These are phyloP conservation scores for Cladorrhinum sp. DNA, from an alignment of 2,329 filamentous ascomycete genomes.

Conservation along the genomic window DNA sequence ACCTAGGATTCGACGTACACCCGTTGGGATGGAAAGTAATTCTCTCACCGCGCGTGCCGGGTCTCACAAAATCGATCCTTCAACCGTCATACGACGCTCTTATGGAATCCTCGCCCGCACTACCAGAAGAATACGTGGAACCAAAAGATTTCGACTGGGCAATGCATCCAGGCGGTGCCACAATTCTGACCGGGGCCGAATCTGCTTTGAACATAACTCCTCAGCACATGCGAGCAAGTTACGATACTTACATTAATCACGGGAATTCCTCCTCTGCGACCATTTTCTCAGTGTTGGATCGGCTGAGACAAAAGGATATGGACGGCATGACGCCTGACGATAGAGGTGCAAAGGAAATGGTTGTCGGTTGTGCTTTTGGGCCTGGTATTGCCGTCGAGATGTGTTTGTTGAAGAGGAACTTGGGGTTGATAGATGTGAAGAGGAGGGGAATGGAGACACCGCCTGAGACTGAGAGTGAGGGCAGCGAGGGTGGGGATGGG, in stretches of 20 bases:
- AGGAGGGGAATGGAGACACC: constrained; percentile 48
- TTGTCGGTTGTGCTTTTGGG: constrained; percentile 68
- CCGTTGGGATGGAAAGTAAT: constrained; percentile 66
- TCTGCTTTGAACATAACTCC: constrained; percentile 53
- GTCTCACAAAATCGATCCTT: constrained; percentile 51
- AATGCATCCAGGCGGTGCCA: constrained; percentile 66
- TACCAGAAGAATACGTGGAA: constrained; percentile 43
- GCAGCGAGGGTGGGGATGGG: constrained; percentile 38
- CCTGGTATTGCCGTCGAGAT: constrained; percentile 68
- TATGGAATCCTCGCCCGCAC: constrained; percentile 39
- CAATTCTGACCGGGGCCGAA: constrained; percentile 64
- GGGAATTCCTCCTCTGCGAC: constrained; percentile 70
- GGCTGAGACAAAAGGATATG: constrained; percentile 59
- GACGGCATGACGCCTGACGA: constrained; percentile 52
- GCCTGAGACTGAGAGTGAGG: constrained; percentile 54
- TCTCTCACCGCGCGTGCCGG: constrained; percentile 59
- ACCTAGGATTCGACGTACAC: constrained; percentile 65
- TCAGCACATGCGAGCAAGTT: constrained; percentile 67
- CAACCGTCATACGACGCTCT: constrained; percentile 54
- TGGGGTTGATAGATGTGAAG: constrained; percentile 20
- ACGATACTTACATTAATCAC: constrained; percentile 64
- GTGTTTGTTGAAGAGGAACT: constrained; percentile 58
- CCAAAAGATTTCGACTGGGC: constrained; percentile 69
- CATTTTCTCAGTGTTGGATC: constrained; percentile 65
- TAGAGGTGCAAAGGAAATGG: constrained; percentile 47